These are phyloP conservation scores for Mycena olivaceomarginata DNA, from an alignment of 768 basidiomycete species.

Conservation along the genomic window DNA sequence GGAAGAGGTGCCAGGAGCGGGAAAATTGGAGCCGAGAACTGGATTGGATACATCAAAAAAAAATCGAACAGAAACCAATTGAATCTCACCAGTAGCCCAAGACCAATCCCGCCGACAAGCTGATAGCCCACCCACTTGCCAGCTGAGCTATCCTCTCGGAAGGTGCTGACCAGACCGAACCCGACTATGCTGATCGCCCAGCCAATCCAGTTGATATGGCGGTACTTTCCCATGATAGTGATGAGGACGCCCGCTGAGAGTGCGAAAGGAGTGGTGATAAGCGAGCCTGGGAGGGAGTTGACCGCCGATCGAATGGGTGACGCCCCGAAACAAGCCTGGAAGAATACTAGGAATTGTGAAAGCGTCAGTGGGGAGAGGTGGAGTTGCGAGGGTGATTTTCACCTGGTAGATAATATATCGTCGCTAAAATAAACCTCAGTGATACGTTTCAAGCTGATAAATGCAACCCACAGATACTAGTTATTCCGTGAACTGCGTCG, in stretches of 20 bases:
- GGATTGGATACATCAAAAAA: no score
- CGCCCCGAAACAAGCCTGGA: constrained; percentile 63
- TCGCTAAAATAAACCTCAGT: constrained; percentile 31
- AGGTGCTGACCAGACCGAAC: constrained; percentile 54
- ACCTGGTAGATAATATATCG: constrained; percentile 57
- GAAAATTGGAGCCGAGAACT: constrained; percentile 51
- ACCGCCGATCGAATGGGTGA: constrained; percentile 60
- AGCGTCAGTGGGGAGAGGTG: background rate
- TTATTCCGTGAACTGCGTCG: constrained; percentile 46
- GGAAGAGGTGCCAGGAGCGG: constrained; percentile 62
- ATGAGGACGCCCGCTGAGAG: constrained; percentile 58
- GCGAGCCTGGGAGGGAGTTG: constrained; percentile 55
- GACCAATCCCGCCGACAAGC: constrained; percentile 38
- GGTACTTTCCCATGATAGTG: constrained; percentile 54
- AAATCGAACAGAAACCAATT: background rate
- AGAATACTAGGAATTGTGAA: constrained; percentile 54
- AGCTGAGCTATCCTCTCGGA: constrained; percentile 43
- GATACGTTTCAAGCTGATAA: background rate
- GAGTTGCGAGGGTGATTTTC: no score
- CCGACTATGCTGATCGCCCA: constrained; percentile 62
- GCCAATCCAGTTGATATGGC: constrained; percentile 54
- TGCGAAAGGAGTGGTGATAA: constrained; percentile 59
- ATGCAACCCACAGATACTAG: constrained; percentile 42
- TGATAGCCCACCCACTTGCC: constrained; percentile 52
- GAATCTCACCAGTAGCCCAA: constrained; percentile 2